Evolutionary conservation across 129 eudicot genomes (phyloP).

Genomic region (Heracleum sosnowskyi): DNA sequence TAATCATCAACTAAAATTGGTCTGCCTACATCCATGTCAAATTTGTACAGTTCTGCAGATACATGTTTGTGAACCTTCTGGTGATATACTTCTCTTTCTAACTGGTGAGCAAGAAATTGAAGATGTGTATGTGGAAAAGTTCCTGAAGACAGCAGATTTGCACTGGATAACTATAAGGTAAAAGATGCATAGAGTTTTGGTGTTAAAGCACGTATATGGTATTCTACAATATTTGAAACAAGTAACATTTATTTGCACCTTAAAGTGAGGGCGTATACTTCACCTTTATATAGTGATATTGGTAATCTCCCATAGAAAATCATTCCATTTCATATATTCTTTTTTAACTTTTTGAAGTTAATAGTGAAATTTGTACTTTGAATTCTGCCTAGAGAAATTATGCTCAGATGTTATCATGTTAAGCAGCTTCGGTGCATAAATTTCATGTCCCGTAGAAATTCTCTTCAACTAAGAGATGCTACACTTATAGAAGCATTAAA

Average conservation of each 20-base stretch:
- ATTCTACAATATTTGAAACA: background rate
- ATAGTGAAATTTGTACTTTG: background rate
- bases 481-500: background rate
- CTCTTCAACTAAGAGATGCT: background rate
- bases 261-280: background rate
- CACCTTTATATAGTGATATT: background rate
- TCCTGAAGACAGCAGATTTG: constrained; percentile 78
- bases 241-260: background rate
- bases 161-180: constrained; percentile 90
- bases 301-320: background rate
- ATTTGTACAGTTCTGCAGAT: too few species aligned
- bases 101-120: too few species aligned
- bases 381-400: background rate
- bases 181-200: background rate
- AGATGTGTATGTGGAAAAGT: constrained; percentile 41
- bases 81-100: too few species aligned
- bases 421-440: background rate
- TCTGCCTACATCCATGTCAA: too few species aligned
- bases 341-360: too few species aligned
- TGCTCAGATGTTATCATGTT: background rate
- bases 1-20: too few species aligned
- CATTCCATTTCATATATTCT: too few species aligned
- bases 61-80: too few species aligned
- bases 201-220: background rate
- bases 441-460: background rate